A percentile compares a stretch with the other conserved stretches of the same genome.
These are phyloP conservation scores for Hanseniaspora taiwanica DNA, from an alignment of 805 yeast species.

Conservation along the genomic window DNA sequence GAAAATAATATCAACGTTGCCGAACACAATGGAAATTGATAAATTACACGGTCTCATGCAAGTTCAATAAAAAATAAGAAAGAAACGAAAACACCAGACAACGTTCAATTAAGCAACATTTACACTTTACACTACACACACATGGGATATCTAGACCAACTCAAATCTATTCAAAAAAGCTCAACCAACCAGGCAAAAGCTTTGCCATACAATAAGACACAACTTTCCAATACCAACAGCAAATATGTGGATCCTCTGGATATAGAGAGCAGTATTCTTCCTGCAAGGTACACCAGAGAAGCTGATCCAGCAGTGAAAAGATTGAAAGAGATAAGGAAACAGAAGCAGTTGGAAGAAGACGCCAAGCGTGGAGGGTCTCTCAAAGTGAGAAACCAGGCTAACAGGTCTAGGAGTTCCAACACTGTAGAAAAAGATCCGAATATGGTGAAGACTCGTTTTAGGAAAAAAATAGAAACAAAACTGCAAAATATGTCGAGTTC, in stretches of 20 bases:
- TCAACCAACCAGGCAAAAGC: not conserved
- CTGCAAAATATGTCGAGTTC: not conserved
- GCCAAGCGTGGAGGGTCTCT: conserved; percentile 1
- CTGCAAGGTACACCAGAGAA: conserved; percentile 19
- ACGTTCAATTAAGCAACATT: too few relatives aligned
- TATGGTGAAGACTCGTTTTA: conserved; percentile 12
- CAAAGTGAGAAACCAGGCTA: not conserved
- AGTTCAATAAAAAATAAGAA: too few relatives aligned
- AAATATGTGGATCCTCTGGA: conserved; percentile 5
- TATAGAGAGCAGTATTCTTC: conserved; percentile 13
- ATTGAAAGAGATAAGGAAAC: conserved; percentile 50
- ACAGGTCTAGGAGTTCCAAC: conserved; percentile 6
- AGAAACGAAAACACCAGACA: too few relatives aligned
- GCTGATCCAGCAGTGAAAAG: conserved; percentile 62
- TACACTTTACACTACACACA: too few relatives aligned
- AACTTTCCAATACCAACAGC: not conserved
- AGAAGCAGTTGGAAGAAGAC: conserved; percentile 26
- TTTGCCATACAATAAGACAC: conserved; percentile 1
- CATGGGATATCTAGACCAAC: conserved; percentile 5
- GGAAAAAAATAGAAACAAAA: conserved; percentile 11
- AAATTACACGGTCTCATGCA: not conserved
- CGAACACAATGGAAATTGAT: too few relatives aligned
- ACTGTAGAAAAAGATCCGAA: conserved; percentile 9
- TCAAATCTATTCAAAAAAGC: conserved; percentile 1
- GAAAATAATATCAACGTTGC: too few relatives aligned